Evolutionary conservation across 2,329 filamentous ascomycete species (phyloP).

Genomic region (Cercospora zeina): DNA sequence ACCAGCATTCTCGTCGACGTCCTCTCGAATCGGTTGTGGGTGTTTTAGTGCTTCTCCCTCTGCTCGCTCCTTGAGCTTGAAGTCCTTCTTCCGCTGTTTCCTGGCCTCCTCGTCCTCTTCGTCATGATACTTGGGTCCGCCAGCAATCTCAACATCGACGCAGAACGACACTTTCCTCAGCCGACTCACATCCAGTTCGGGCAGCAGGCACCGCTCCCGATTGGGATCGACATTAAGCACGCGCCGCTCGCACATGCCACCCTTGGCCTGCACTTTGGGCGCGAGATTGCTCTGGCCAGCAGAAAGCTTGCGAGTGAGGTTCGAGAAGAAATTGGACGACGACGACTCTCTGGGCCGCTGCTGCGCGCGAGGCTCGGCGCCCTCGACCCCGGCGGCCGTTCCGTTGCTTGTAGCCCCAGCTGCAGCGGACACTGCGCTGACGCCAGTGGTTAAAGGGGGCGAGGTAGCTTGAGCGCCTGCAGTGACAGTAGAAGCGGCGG

Average conservation of each 20-base stretch:
- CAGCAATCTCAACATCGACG: conserved; percentile 95
- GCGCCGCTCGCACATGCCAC: conserved; percentile 74
- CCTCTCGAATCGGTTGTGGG: conserved; percentile 55
- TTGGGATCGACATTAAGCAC: conserved; percentile 82
- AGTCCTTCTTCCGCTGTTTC: conserved; percentile 63
- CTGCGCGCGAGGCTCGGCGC: conserved; percentile 64
- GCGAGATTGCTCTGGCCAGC: conserved; percentile 54
- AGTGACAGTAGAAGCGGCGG: conserved; percentile 12
- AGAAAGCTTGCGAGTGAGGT: conserved; percentile 78
- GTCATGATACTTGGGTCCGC: conserved; percentile 70
- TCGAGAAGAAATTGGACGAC: conserved; percentile 71
- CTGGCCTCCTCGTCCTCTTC: conserved; percentile 56
- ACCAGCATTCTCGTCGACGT: conserved; percentile 57
- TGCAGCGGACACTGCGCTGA: background rate
- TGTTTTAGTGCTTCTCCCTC: conserved; percentile 75
- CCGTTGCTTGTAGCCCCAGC: background rate
- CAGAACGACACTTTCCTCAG: conserved; percentile 88
- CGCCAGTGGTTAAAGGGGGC: background rate
- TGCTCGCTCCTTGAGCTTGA: conserved; percentile 62
- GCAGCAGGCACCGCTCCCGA: conserved; percentile 74
- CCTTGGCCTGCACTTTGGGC: conserved; percentile 55
- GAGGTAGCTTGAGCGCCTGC: background rate
- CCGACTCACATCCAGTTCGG: conserved; percentile 77
- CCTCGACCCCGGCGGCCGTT: conserved; percentile 29
- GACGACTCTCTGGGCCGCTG: conserved; percentile 65